A percentile compares a stretch with the other conserved stretches of the same genome.
These are phyloP conservation scores for Pythium periplocum DNA, from an alignment of 352 stramenopile genomes.

Conservation along the genomic window DNA sequence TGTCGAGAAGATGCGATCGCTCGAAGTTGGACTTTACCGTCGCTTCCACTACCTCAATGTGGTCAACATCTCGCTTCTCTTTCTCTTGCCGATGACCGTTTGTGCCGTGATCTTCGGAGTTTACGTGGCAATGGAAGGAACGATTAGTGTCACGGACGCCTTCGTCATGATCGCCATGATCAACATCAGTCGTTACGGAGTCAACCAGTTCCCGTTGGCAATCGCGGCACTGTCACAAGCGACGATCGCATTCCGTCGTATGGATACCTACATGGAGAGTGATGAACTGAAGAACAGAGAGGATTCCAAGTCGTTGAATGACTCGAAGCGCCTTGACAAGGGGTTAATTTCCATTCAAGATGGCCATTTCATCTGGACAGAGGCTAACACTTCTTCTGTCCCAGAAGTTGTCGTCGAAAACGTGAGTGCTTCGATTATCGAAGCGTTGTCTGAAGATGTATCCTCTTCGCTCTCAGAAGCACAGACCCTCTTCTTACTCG, in stretches of 20 bases:
- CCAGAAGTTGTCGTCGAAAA: conserved; percentile 21
- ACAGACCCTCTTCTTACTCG: no score
- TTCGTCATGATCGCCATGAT: conserved; percentile 55
- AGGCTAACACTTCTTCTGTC: neutral
- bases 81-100: conserved; percentile 41
- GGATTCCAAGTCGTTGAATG: neutral
- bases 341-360: conserved; percentile 15
- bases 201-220: conserved; percentile 21
- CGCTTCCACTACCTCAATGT: conserved; percentile 57
- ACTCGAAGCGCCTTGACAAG: conserved; percentile 10
- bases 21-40: conserved; percentile 38
- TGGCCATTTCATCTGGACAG: conserved; percentile 19
- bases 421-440: neutral
- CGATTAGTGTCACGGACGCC: conserved; percentile 34
- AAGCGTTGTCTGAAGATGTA: no score
- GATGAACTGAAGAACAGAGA: conserved; percentile 9
- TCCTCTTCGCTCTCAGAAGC: no score
- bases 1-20: conserved; percentile 32
- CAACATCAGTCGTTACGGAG: conserved; percentile 45
- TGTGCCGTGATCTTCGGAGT: conserved; percentile 32
- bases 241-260: conserved; percentile 16
- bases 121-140: conserved; percentile 31
- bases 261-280: conserved; percentile 25
- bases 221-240: conserved; percentile 23
- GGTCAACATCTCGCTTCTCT: conserved; percentile 49